phyloP scores from a whole-genome alignment of 2,329 filamentous ascomycete species.

The Fonsecaea erecta region DNA sequence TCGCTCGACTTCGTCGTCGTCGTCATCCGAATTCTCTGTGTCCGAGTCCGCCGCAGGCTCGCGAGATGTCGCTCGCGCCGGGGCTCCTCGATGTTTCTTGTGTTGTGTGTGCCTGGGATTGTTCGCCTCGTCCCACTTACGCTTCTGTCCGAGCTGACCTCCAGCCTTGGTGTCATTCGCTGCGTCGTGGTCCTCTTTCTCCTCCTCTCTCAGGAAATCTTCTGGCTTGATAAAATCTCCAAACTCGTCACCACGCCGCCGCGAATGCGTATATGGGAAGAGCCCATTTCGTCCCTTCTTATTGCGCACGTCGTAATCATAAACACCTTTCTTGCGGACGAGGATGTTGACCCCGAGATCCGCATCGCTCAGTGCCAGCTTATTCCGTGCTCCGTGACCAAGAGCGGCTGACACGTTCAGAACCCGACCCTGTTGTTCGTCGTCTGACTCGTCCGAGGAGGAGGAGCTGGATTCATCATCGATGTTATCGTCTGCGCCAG shows the following conservation, averaged over 20 bases:
- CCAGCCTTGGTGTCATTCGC: constrained; percentile 58
- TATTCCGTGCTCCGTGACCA: constrained; percentile 81
- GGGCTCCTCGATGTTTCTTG: constrained; percentile 32
- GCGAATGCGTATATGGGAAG: constrained; percentile 82
- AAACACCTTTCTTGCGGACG: constrained; percentile 83
- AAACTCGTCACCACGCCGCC: constrained; percentile 84
- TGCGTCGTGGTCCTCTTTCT: constrained; percentile 76
- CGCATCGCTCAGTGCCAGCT: constrained; percentile 82
- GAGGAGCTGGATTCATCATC: constrained; percentile 86
- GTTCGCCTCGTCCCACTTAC: constrained; percentile 81
- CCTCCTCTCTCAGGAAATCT: constrained; percentile 90
- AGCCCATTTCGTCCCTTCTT: constrained; percentile 92
- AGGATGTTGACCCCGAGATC: constrained; percentile 91
- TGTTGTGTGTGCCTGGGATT: constrained; percentile 46
- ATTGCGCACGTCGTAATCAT: constrained; percentile 88
- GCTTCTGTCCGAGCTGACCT: constrained; percentile 81
- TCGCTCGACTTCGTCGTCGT: constrained; percentile 53
- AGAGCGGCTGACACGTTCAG: constrained; percentile 86
- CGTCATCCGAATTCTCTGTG: constrained; percentile 61
- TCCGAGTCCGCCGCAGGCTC: constrained; percentile 58
- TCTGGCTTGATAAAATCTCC: constrained; percentile 92
- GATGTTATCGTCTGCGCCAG: constrained; percentile 69
- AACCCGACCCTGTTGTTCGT: constrained; percentile 87
- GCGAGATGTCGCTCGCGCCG: constrained; percentile 34
- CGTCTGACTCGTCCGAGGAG: constrained; percentile 85